Percentiles rank a stretch among this genome's conserved stretches.
These are phyloP conservation scores for Hibiscus syriacus DNA, from an alignment of 345 rosid genomes.

Conservation along the genomic window DNA sequence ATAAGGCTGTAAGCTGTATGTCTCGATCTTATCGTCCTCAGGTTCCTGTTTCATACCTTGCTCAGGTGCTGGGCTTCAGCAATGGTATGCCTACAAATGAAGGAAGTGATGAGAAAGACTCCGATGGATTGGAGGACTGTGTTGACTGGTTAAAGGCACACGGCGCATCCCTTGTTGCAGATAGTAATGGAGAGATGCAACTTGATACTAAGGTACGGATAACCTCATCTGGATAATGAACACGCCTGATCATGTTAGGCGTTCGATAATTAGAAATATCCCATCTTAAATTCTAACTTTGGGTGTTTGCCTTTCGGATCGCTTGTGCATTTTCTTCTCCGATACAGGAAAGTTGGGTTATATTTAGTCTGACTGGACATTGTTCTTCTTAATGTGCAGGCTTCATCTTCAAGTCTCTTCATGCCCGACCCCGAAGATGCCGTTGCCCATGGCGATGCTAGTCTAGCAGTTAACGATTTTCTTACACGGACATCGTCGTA, in stretches of 20 bases:
- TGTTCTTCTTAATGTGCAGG: conserved; percentile 38
- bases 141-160: conserved; percentile 86
- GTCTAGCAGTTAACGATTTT: conserved; percentile 87
- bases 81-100: conserved; percentile 25
- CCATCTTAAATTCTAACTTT: neutral
- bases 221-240: neutral
- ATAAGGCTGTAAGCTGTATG: conserved; percentile 83
- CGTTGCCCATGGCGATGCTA: conserved; percentile 85
- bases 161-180: conserved; percentile 62
- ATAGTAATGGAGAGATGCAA: conserved; percentile 60
- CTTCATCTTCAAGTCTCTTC: conserved; percentile 63
- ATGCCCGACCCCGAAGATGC: conserved; percentile 98
- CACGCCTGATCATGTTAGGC: neutral
- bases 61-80: conserved; percentile 68
- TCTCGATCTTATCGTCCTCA: conserved; percentile 87
- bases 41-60: conserved; percentile 65
- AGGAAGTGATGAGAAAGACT: conserved; percentile 49
- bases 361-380: neutral
- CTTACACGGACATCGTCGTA: conserved; percentile 45
- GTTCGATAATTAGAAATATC: neutral
- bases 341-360: neutral
- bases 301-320: neutral
- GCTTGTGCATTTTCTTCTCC: neutral
- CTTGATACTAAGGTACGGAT: conserved; percentile 70
- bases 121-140: conserved; percentile 60